Evolutionary conservation across 768 basidiomycete species (phyloP).

Genomic region (Kwoniella dejecticola): DNA sequence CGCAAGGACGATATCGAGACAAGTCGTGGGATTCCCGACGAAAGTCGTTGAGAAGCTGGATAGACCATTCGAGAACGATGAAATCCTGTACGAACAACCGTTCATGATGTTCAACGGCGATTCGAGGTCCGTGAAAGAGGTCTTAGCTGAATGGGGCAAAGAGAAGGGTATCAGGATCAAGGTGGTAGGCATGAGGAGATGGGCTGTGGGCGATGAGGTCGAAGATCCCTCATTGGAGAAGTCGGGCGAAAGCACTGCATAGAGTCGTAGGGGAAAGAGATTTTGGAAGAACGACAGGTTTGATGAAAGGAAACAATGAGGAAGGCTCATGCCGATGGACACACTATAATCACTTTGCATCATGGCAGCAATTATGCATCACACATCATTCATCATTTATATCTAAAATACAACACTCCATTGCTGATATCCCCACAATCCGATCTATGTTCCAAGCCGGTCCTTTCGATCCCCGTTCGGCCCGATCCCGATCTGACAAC

Average conservation of each 20-base stretch:
- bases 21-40: conserved; percentile 81
- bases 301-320: too few species aligned
- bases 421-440: neutral
- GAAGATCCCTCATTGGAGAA: neutral
- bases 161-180: conserved; percentile 43
- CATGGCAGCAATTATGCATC: neutral
- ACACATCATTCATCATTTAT: conserved; percentile 1
- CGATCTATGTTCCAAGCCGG: neutral
- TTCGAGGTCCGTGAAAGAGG: conserved; percentile 42
- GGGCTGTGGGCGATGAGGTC: conserved; percentile 47
- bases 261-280: neutral
- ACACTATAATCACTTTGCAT: too few species aligned
- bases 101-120: conserved; percentile 53
- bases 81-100: conserved; percentile 46
- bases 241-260: neutral
- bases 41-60: conserved; percentile 56
- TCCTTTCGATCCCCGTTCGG: too few species aligned
- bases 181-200: conserved; percentile 49
- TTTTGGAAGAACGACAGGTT: neutral
- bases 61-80: conserved; percentile 40
- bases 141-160: conserved; percentile 46
- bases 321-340: too few species aligned
- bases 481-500: too few species aligned
- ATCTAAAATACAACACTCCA: conserved; percentile 1
- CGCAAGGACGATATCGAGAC: conserved; percentile 75